Evolutionary conservation across 2,329 filamentous ascomycete genomes (phyloP).

Genomic region (Colletotrichum nymphaeae): DNA sequence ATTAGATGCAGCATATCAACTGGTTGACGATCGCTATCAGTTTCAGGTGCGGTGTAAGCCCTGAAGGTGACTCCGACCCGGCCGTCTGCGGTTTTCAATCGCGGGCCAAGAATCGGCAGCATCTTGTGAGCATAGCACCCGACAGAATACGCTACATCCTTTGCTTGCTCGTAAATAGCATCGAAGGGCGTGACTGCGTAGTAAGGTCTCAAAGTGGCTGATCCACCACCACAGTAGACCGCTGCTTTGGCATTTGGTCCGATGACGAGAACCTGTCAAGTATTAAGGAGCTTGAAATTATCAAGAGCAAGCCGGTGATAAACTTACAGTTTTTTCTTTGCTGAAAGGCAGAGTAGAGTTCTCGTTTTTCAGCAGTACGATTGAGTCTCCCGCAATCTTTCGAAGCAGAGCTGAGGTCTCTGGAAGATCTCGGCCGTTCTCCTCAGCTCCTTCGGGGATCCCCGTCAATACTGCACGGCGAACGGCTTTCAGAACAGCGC

Average conservation of each 20-base stretch:
- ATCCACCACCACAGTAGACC: conserved; percentile 45
- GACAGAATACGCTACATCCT: conserved; percentile 36
- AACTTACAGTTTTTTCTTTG: conserved; percentile 42
- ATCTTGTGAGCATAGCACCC: conserved; percentile 44
- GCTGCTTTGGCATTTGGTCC: conserved; percentile 62
- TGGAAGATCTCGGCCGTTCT: conserved; percentile 43
- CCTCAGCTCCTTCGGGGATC: conserved; percentile 65
- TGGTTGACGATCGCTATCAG: not conserved
- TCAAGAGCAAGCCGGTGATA: not conserved
- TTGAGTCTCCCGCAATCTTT: conserved; percentile 64
- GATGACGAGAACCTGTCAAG: conserved; percentile 48
- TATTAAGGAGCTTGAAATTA: not conserved
- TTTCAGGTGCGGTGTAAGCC: conserved; percentile 37
- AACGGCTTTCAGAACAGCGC: conserved; percentile 68
- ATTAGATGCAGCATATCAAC: conserved; percentile 36
- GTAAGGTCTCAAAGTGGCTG: conserved; percentile 44
- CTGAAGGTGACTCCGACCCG: conserved; percentile 38
- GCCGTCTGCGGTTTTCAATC: conserved; percentile 35
- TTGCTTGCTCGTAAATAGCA: conserved; percentile 41
- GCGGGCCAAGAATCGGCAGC: conserved; percentile 43
- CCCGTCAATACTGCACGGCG: conserved; percentile 63
- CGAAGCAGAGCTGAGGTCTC: conserved; percentile 54
- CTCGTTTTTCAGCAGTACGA: conserved; percentile 76
- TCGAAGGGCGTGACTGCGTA: conserved; percentile 45
- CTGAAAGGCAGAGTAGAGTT: conserved; percentile 64